Conservation (phyloP, 2,329 filamentous ascomycete species). For the Pyrenophora graminea region DNA sequence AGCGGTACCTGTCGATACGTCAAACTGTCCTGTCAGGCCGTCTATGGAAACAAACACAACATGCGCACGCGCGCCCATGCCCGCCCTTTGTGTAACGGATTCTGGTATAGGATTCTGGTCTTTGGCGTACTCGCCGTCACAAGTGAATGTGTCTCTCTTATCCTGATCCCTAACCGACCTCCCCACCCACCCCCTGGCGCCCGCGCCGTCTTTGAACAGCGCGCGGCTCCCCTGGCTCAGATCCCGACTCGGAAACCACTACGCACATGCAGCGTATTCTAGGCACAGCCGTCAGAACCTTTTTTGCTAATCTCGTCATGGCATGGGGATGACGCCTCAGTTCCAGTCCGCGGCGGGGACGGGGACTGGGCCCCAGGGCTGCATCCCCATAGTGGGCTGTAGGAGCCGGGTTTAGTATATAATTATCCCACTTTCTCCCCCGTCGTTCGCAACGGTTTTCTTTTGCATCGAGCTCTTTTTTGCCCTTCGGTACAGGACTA, state of each 20-base stretch:
- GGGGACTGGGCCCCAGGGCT: constrained; percentile 16
- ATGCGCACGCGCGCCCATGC: not conserved
- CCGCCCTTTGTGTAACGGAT: not conserved
- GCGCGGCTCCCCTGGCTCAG: constrained; percentile 27
- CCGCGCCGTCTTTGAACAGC: constrained; percentile 18
- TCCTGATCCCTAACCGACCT: constrained; percentile 6
- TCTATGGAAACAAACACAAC: constrained; percentile 12
- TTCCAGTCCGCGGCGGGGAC: constrained; percentile 8
- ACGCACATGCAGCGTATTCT: constrained; percentile 18
- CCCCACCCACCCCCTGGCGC: constrained; percentile 14
- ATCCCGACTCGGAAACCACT: constrained; percentile 20
- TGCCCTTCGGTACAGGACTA: constrained; percentile 38
- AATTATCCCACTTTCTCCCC: constrained; percentile 26
- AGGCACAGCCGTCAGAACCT: constrained; percentile 10
- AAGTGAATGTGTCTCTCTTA: constrained; percentile 7
- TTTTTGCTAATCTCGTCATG: constrained; percentile 16
- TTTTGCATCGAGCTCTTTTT: constrained; percentile 4
- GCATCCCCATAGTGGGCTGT: constrained; percentile 21
- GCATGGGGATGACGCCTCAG: constrained; percentile 12
- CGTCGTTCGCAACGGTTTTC: constrained; percentile 25
- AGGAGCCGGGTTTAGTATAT: constrained; percentile 18
- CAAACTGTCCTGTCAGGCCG: not conserved
- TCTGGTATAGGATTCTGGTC: not conserved
- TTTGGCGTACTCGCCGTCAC: constrained; percentile 4
- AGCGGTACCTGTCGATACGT: constrained; percentile 25